Conservation (phyloP, 108 stramenopile genomes). For the Pseudonitzschia delicatissima region DNA sequence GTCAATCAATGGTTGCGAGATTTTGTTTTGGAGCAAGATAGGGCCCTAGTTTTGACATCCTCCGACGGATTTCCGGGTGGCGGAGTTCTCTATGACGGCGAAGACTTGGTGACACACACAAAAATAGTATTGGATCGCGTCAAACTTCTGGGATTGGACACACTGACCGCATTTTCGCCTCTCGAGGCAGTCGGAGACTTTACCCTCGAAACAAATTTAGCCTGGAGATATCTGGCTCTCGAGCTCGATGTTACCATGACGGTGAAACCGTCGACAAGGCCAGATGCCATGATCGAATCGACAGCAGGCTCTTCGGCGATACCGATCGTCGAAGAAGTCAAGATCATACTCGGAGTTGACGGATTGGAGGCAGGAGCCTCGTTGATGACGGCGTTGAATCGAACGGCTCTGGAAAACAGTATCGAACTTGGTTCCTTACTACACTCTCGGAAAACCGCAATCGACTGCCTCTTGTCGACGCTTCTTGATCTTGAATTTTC, state of each 20-base stretch:
- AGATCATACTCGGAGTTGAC: slow-evolving; percentile 36
- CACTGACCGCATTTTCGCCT: slow-evolving; percentile 48
- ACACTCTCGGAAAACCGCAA: slow-evolving; percentile 29
- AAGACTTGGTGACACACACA: slow-evolving; percentile 59
- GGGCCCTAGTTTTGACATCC: slow-evolving; percentile 11
- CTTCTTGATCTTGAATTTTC: slow-evolving; percentile 39
- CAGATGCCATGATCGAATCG: slow-evolving; percentile 26
- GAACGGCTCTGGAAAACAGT: slow-evolving; percentile 35
- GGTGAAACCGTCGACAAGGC: slow-evolving; percentile 33
- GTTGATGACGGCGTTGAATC: slow-evolving; percentile 47
- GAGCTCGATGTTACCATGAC: slow-evolving; percentile 42
- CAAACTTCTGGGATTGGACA: slow-evolving; percentile 54
- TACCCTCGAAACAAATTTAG: slow-evolving; percentile 55
- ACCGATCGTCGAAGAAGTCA: slow-evolving; percentile 37
- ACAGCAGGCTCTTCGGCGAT: slow-evolving; percentile 1
- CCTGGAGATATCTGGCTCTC: slow-evolving; percentile 50
- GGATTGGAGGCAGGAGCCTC: slow-evolving; percentile 26
- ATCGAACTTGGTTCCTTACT: slow-evolving; percentile 55
- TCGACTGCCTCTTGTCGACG: slow-evolving; percentile 54
- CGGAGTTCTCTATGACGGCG: slow-evolving; percentile 45
- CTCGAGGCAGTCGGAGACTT: slow-evolving; percentile 35
- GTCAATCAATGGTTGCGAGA: slow-evolving; percentile 53
- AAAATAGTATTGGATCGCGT: slow-evolving; percentile 44
- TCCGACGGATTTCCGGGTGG: slow-evolving; percentile 5
- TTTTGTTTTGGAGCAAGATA: slow-evolving; percentile 34